Evolutionary conservation across 2,329 filamentous ascomycete genomes (phyloP), one percentile per base, ranked within the genome.

Genomic region (Sclerotinia trifoliorum): DNA sequence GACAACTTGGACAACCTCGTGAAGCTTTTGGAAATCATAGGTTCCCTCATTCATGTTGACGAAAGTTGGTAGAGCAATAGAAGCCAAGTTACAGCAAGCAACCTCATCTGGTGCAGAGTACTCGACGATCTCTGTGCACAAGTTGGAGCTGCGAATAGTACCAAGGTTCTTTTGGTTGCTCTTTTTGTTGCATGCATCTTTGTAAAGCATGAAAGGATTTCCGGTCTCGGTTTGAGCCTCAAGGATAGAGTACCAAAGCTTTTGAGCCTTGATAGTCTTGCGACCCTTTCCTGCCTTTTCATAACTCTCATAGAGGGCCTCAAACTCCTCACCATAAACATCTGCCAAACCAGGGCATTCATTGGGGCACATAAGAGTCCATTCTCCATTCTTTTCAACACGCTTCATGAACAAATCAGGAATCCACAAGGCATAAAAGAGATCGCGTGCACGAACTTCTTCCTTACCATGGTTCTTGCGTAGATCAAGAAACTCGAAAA

Each of bases 81-180:
- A 99, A 49, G 95, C 95, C 80, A 99, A 83, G 83, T 99, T 99
- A 86, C 95, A 99, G 69, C 98, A 95, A 74, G 95, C 95, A 63
- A 99, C 95, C 86, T 99, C 95, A 80, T 99, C 95, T 48, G 95
- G 94, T 48, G 95, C 93, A 73, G 86, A 96, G 85, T 97, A 99
- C 84, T 99, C 95, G 73, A 99, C 87, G 76, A 99, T 99, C 82
- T 99, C 95, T 63, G 94, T 98, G 88, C 95, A 99, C 61, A 99
- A 86, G 81, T 99, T 99, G 78, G 95, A 99, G 85, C 93, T 97
- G 81, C 93, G 93, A 76, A 99, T 99, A 71, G 94, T 97, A 73
- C 95, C 95, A 44, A 99, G 86, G 82, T 99, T 99, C 90, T 99
- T 98, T 84, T 99, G 95, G 87, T 99, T 99, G 86, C 94, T 97